Evolutionary conservation across 331 rosid genomes (phyloP).

Genomic region (Malus hybrid): DNA sequence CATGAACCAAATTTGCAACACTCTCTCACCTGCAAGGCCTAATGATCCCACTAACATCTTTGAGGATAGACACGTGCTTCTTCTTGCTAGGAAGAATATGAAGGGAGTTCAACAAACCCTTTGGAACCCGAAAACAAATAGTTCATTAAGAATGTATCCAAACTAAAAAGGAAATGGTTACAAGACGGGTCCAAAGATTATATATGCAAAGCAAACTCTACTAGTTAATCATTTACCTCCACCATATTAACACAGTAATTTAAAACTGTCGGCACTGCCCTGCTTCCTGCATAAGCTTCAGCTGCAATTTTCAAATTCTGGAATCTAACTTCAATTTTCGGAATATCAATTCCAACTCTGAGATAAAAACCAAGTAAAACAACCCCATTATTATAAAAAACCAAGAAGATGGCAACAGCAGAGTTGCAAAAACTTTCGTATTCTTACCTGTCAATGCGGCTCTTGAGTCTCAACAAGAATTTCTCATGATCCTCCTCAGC

Average conservation of each 20-base stretch:
- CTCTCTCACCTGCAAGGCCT: conserved; percentile 46
- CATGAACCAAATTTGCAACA: neutral
- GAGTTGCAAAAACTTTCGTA: neutral
- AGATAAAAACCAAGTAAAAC: neutral
- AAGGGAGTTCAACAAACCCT: conserved; percentile 40
- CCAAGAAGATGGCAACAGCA: neutral
- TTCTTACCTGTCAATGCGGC: conserved; percentile 18
- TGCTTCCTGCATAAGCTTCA: conserved; percentile 15
- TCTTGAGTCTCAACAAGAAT: conserved; percentile 19
- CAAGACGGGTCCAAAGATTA: neutral
- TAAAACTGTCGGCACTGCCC: conserved; percentile 23
- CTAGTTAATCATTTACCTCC: conserved; percentile 2
- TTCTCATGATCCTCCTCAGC: conserved; percentile 24
- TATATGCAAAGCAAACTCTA: neutral
- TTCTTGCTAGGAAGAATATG: conserved; percentile 38
- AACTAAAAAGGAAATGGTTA: neutral
- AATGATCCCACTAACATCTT: conserved; percentile 54
- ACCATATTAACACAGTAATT: conserved; percentile 10
- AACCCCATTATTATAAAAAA: neutral
- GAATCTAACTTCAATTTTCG: conserved; percentile 50
- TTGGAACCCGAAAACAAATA: neutral
- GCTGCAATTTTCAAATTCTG: conserved; percentile 8
- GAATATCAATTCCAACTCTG: conserved; percentile 62
- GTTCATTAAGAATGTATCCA: neutral
- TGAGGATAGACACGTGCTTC: conserved; percentile 37